Evolutionary conservation across 768 basidiomycete species (phyloP).

Genomic region (Cystofilobasidium capitatum): DNA sequence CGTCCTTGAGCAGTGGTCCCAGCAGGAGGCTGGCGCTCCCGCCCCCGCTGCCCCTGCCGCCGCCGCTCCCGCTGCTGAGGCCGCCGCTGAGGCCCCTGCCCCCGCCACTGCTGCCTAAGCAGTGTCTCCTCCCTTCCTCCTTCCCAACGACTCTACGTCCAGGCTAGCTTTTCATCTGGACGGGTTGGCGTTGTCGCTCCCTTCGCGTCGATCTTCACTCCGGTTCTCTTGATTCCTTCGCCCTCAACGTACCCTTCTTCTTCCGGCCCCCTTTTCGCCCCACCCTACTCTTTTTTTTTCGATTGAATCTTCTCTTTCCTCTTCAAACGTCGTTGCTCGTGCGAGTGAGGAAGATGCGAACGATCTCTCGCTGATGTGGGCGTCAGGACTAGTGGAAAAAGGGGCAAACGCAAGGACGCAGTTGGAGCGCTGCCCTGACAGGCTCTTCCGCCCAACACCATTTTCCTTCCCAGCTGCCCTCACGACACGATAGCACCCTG

Average conservation of each 20-base stretch:
- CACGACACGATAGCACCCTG: too few species aligned
- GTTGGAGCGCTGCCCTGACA: too few species aligned
- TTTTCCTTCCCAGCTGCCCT: too few species aligned
- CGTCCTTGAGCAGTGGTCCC: conserved; percentile 25
- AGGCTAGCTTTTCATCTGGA: background rate
- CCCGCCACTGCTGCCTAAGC: conserved; percentile 8
- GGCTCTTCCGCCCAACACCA: too few species aligned
- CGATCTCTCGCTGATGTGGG: too few species aligned
- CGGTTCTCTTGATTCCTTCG: background rate
- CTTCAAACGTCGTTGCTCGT: too few species aligned
- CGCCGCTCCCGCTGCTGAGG: conserved; percentile 12
- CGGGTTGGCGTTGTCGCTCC: too few species aligned
- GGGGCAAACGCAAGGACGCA: too few species aligned
- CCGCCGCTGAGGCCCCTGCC: conserved; percentile 17
- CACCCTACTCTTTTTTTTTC: background rate
- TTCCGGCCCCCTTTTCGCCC: background rate
- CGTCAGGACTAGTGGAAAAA: too few species aligned
- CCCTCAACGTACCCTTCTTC: background rate
- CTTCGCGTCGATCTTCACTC: background rate
- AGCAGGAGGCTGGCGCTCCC: conserved; percentile 2
- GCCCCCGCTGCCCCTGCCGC: conserved; percentile 11
- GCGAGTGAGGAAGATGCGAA: too few species aligned
- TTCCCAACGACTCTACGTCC: background rate
- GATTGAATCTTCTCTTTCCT: too few species aligned
- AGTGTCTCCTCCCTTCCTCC: background rate